Percentiles rank a stretch among this genome's conserved stretches.
Conservation (phyloP, 2,329 filamentous ascomycete species). For the Alternaria postmessia region DNA sequence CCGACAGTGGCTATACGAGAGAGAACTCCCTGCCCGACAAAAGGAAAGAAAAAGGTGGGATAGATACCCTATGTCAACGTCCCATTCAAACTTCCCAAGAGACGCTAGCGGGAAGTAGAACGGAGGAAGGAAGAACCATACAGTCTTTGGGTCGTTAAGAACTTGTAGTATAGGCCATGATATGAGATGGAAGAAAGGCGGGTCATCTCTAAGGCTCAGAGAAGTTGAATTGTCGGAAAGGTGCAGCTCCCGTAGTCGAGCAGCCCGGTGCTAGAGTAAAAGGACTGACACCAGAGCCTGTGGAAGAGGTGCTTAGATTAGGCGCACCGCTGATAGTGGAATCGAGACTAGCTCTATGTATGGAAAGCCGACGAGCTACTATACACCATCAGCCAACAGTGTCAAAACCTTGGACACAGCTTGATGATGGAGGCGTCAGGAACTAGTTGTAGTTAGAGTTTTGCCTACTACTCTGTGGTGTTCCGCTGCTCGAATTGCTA, state of each 20-base stretch:
- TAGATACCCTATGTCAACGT: not conserved
- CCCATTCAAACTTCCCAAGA: slow-evolving; percentile 7
- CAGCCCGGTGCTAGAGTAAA: not conserved
- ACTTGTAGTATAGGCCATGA: not conserved
- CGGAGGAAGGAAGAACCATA: not conserved
- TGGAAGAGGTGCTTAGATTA: not conserved
- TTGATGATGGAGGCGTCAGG: not conserved
- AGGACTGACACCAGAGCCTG: not conserved
- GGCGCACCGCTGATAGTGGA: not conserved
- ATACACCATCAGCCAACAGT: not conserved
- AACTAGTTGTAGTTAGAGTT: slow-evolving; percentile 47
- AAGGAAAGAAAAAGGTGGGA: slow-evolving; percentile 2
- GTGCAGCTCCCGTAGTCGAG: slow-evolving; percentile 1
- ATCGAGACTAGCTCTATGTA: not conserved
- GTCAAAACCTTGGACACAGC: not conserved
- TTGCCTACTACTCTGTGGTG: slow-evolving; percentile 36
- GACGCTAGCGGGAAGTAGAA: slow-evolving; percentile 8
- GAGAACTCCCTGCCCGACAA: not conserved
- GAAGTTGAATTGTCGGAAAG: slow-evolving; percentile 8
- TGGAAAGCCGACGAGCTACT: slow-evolving; percentile 15
- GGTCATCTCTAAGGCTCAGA: slow-evolving; percentile 22
- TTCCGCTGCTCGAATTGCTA: slow-evolving; percentile 27
- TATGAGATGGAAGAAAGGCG: not conserved
- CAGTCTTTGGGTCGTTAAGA: not conserved
- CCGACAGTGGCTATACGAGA: slow-evolving; percentile 9